Base-by-base conservation (phyloP, 1,284 basidiomycete species). In the Ceraceosorus bombacis region DNA sequence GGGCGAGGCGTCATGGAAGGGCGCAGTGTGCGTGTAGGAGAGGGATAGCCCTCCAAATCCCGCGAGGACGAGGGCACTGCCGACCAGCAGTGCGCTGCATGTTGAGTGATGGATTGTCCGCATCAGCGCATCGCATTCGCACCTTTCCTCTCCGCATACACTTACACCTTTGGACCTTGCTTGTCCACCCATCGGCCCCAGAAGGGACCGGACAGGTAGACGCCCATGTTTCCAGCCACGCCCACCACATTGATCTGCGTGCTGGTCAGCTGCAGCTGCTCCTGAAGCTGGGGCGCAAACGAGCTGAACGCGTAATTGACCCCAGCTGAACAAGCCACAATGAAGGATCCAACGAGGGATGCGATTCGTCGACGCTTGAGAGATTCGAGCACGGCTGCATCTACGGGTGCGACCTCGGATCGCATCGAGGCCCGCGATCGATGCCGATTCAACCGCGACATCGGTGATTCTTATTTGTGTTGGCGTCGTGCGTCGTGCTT, bases 181-280 rank as follows among this genome's bases (percentile, higher is more conserved):
- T 65, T 64, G 60, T 76, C 73, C 51, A 77, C 72, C 52, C 66
- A 71, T 6, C 68, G 52, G 5, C 76, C 74, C 70, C 73, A 73
- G 38, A 77, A 62, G 2, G 73, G 73, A 2, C 73, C 72, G 12
- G 69, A 71, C 15, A 77, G 63, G 48, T 75, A 76, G 50, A 77
- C 76, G 53, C 78, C 78, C 1, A 76, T 71, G 62, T 79, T 79
- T 9, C 78, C 78, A 1, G 72, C 68, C 7, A 78, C 73, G n/a
- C 76, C 77, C 41, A 79, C 73, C 6, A 79, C 64, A 62, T 79
- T 79, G 65, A 78, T 66, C 61, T 78, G 71, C 1, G 73, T 75
- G 5, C 70, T 72, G 0, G 73, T 71, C 12, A 79, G 70, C 53
- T 78, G 74, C 37, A 79, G 67, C 5, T 48, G 58, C 13, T 71